Evolutionary conservation across 495 filamentous ascomycete genomes (phyloP).

Genomic region (Penicillium taxi): DNA sequence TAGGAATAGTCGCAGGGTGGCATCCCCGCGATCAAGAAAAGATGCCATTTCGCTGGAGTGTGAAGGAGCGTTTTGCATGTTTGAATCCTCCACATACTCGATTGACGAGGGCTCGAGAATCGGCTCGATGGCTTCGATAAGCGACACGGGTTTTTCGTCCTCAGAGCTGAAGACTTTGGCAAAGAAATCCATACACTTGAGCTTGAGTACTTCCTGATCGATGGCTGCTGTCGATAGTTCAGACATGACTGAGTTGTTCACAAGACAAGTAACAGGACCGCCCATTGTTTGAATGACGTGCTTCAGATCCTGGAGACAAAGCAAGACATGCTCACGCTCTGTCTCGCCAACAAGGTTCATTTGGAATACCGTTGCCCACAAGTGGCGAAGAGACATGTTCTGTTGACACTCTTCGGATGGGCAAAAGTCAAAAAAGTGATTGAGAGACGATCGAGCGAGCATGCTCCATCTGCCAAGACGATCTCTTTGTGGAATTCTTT

Average conservation of each 20-base stretch:
- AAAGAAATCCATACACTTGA: slow-evolving; percentile 96
- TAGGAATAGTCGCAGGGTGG: slow-evolving; percentile 72
- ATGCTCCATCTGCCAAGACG: slow-evolving; percentile 68
- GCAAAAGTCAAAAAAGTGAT: slow-evolving; percentile 35
- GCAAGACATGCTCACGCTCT: slow-evolving; percentile 66
- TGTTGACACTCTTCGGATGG: slow-evolving; percentile 18
- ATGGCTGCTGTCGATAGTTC: slow-evolving; percentile 74
- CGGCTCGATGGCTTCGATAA: slow-evolving; percentile 90
- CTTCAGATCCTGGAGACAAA: slow-evolving; percentile 71
- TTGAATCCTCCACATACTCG: slow-evolving; percentile 19
- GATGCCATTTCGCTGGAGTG: slow-evolving; percentile 66
- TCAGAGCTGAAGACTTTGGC: slow-evolving; percentile 65
- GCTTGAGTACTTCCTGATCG: slow-evolving; percentile 80
- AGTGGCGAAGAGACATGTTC: slow-evolving; percentile 48
- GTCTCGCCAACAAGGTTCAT: slow-evolving; percentile 60
- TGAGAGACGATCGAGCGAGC: slow-evolving; percentile 57
- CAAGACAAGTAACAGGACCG: slow-evolving; percentile 52
- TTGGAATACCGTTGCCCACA: slow-evolving; percentile 79
- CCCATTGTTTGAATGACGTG: slow-evolving; percentile 32
- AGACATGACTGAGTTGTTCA: slow-evolving; percentile 83
- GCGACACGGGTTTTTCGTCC: slow-evolving; percentile 60
- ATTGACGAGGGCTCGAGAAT: slow-evolving; percentile 70
- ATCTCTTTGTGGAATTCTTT: slow-evolving; percentile 54
- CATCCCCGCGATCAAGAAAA: slow-evolving; percentile 72
- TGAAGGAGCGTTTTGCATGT: slow-evolving; percentile 15